phyloP scores from a whole-genome alignment of 495 filamentous ascomycete genomes.

The Parathielavia appendiculata region DNA sequence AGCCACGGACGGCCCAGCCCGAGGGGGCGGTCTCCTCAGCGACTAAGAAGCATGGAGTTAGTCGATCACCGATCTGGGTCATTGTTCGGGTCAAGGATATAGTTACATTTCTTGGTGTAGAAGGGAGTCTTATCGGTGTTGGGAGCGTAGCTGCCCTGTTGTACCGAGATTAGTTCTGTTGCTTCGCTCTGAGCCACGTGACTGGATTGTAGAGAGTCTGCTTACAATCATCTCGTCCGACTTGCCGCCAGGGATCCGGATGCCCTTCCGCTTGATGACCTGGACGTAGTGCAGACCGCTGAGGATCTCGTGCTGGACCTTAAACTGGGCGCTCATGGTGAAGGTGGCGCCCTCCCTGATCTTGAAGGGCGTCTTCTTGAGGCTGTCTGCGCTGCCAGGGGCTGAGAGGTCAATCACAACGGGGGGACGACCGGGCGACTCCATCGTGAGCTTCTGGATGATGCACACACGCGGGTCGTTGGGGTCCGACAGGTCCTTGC shows the following conservation, averaged over 20 bases:
- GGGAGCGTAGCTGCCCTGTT: slow-evolving; percentile 76
- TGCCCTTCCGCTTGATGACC: slow-evolving; percentile 78
- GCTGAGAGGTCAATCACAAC: slow-evolving; percentile 76
- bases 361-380: slow-evolving; percentile 86
- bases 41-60: slow-evolving; percentile 51
- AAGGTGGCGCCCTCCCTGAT: slow-evolving; percentile 94
- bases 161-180: not conserved
- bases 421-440: slow-evolving; percentile 69
- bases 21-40: slow-evolving; percentile 81
- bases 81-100: not conserved
- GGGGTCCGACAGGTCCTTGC: slow-evolving; percentile 59
- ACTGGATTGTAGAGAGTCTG: slow-evolving; percentile 12
- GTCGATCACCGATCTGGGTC: not conserved
- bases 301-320: slow-evolving; percentile 92
- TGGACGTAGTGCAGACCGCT: slow-evolving; percentile 94
- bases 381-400: slow-evolving; percentile 57
- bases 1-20: slow-evolving; percentile 79
- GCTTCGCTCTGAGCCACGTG: not conserved
- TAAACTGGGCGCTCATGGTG: slow-evolving; percentile 86
- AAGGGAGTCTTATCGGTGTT: slow-evolving; percentile 76
- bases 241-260: slow-evolving; percentile 68
- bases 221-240: slow-evolving; percentile 93
- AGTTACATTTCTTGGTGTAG: slow-evolving; percentile 88
- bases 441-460: slow-evolving; percentile 82
- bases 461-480: slow-evolving; percentile 78